A percentile compares a stretch with the other conserved stretches of the same genome.
Conservation (phyloP, 192 early-diverging fungal species). For the Funneliformis mosseae region DNA sequence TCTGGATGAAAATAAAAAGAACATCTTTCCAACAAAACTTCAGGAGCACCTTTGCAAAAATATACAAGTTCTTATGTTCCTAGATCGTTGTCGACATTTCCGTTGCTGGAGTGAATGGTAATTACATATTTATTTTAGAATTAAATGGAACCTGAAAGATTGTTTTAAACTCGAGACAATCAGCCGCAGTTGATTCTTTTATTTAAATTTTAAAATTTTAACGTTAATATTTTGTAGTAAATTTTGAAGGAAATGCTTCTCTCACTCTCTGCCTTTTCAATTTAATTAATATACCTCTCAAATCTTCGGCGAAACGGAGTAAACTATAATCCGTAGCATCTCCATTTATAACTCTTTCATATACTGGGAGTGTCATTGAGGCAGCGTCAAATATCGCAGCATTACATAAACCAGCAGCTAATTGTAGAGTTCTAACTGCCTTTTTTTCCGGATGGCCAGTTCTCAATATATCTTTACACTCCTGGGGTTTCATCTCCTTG, state of each 20-base stretch:
- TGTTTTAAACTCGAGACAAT: constrained; percentile 34
- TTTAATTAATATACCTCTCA: background rate
- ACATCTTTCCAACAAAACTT: constrained; percentile 64
- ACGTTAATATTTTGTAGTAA: background rate
- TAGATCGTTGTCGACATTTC: constrained; percentile 35
- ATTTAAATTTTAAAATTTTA: background rate
- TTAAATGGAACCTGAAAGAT: constrained; percentile 70
- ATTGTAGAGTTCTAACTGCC: constrained; percentile 39
- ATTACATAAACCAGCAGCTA: constrained; percentile 60
- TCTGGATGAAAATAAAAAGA: constrained; percentile 39
- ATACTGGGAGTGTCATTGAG: constrained; percentile 50
- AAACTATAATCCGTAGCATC: constrained; percentile 89
- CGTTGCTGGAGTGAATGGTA: constrained; percentile 31
- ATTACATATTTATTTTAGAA: constrained; percentile 72
- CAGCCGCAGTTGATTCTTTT: background rate
- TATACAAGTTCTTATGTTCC: constrained; percentile 34
- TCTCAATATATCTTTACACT: constrained; percentile 41
- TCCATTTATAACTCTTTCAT: constrained; percentile 66
- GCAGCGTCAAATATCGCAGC: constrained; percentile 60
- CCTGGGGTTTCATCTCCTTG: background rate
- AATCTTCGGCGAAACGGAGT: constrained; percentile 61
- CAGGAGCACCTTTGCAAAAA: constrained; percentile 81
- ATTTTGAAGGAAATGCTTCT: background rate
- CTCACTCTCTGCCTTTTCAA: too few relatives aligned
- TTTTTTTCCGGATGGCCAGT: constrained; percentile 44